Base-by-base conservation (phyloP, 208 protist species). In the Leishmania amazonensis region DNA sequence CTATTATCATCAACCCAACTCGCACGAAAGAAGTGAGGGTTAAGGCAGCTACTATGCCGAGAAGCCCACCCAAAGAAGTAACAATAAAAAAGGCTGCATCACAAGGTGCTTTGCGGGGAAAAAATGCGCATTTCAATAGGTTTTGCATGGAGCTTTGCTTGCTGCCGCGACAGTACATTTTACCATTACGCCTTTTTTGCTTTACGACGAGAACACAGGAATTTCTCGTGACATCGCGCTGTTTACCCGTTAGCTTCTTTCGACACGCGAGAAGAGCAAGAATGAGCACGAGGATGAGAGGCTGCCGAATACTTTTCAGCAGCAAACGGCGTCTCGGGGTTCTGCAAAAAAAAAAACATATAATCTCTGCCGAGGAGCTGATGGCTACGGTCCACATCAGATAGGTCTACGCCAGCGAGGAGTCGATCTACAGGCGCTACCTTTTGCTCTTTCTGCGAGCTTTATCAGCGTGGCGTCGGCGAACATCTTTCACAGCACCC, bases 401-500 rank as follows among this genome's bases (percentile, higher is more conserved):
- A 9, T 0, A n/a, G 40, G 45, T 3, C 3, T 17, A 47, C 5
- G 24, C n/a, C 24, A n/a, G 42, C 68, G 9, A 73, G 38, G 9
- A 3, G 19, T 15, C 2, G 28, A 21, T n/a, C 8, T 8, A 19
- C 31, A 31, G 28, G 68, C 42, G 7, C 45, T 72, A 83, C 38
- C 85, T 76, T 57, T 76, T 78, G 68, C 58, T 67, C 51, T 88
- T 81, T 75, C 76, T 91, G 49, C 45, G 64, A 62, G 78, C 84
- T 78, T 91, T 96, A 13, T 92, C 84, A 47, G 87, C 79, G 64
- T 93, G 76, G 19, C 89, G 67, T 17, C 91, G 78, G 28, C 91
- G 88, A 70, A 96, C 75, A 71, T 94, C 87, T 67, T 92, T 93
- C 21, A 96, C 94, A 49, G 90, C 91, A 21, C 68, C 78, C 21